Evolutionary conservation across 495 filamentous ascomycete species (phyloP).

Genomic region (Xylaria acuta): DNA sequence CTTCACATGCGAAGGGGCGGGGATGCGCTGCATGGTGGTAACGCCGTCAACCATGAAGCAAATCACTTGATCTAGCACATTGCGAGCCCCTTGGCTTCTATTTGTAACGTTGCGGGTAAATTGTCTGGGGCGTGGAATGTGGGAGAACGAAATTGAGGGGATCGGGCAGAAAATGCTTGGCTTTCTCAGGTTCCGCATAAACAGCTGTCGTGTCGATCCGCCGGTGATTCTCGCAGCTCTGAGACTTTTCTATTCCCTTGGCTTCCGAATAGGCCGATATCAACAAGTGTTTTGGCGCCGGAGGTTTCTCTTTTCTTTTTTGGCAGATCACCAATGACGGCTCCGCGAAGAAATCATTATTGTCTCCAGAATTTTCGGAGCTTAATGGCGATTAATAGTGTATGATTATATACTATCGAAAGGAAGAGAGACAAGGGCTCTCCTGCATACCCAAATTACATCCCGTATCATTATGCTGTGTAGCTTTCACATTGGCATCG

Average conservation of each 20-base stretch:
- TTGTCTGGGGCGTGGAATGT: slow-evolving; percentile 4
- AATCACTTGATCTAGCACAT: slow-evolving; percentile 8
- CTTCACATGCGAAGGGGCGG: neutral
- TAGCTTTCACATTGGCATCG: slow-evolving; percentile 32
- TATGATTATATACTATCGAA: slow-evolving; percentile 15
- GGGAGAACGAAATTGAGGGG: neutral
- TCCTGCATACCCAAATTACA: slow-evolving; percentile 24
- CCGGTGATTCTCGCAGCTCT: neutral
- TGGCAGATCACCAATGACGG: neutral
- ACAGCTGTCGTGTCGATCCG: slow-evolving; percentile 10
- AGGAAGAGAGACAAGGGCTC: slow-evolving; percentile 3
- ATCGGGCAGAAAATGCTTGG: slow-evolving; percentile 18
- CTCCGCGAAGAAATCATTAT: neutral
- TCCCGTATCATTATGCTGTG: slow-evolving; percentile 20
- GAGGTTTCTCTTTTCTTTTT: neutral
- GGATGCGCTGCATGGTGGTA: neutral
- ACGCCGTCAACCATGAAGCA: neutral
- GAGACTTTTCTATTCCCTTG: neutral
- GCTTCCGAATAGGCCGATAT: neutral
- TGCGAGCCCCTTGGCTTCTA: neutral
- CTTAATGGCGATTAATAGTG: neutral
- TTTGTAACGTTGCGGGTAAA: slow-evolving; percentile 21
- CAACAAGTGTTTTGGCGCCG: neutral
- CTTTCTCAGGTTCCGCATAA: slow-evolving; percentile 4
- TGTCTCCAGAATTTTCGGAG: neutral